A percentile compares a stretch with the other conserved stretches of the same genome.
Evolutionary conservation across 768 basidiomycete genomes (phyloP).

Genomic region (Boletus sensibilis): DNA sequence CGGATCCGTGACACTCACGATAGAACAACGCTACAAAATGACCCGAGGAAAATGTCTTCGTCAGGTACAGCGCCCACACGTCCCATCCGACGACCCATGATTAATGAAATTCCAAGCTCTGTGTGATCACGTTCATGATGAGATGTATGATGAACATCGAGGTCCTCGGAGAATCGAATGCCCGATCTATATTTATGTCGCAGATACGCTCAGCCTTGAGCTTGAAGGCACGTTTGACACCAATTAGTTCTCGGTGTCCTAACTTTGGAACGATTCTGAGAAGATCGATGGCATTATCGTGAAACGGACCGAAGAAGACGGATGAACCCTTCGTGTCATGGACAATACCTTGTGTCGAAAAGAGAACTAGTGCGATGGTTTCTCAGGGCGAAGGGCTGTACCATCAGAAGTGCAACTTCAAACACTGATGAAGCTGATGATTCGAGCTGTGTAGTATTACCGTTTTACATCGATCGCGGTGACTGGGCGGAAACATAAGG

Average conservation of each 20-base stretch:
- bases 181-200: background rate
- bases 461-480: background rate
- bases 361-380: too few species aligned
- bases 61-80: background rate
- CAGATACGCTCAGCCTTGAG: background rate
- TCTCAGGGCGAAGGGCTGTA: background rate
- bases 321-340: background rate
- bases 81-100: background rate
- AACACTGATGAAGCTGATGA: background rate
- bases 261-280: slow-evolving; percentile 1
- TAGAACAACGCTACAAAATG: background rate
- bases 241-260: background rate
- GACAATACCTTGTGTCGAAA: background rate
- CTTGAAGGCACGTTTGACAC: background rate
- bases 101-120: background rate
- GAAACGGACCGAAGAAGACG: slow-evolving; percentile 3
- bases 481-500: background rate
- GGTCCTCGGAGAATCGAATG: slow-evolving; percentile 15
- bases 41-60: background rate
- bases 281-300: slow-evolving; percentile 2
- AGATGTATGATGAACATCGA: background rate
- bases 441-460: background rate
- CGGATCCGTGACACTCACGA: too few species aligned
- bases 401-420: background rate
- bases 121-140: background rate